phyloP scores from a whole-genome alignment of 169 alveolate species.

The Eimeria acervulina region DNA sequence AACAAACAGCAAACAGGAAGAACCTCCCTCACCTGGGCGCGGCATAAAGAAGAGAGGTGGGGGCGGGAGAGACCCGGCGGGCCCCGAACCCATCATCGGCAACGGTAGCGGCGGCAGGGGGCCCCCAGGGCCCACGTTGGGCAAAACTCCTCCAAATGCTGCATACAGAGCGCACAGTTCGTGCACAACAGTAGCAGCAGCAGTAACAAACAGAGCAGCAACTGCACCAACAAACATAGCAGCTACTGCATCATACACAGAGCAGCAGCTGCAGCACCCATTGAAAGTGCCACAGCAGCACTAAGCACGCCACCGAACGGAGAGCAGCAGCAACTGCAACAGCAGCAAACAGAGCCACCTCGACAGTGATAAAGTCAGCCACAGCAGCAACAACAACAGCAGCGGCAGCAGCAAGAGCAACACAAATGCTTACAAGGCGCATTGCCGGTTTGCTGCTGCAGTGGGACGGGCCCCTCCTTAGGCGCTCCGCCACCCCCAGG shows the following conservation, averaged over 20 bases:
- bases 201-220: no score
- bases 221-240: no score
- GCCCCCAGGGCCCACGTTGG: constrained; percentile 53
- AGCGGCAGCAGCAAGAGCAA: constrained; percentile 5
- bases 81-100: constrained; percentile 31
- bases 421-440: not conserved
- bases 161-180: not conserved
- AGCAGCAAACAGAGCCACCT: no score
- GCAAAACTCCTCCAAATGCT: not conserved
- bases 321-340: no score
- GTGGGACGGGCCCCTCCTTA: not conserved
- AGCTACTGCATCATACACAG: no score
- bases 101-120: constrained; percentile 37
- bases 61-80: constrained; percentile 15
- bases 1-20: no score
- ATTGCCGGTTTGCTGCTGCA: not conserved
- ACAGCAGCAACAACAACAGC: constrained; percentile 12
- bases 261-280: no score
- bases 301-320: no score
- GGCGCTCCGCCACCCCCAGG: not conserved
- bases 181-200: not conserved
- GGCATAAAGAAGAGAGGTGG: constrained; percentile 45
- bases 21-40: not conserved
- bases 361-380: no score
- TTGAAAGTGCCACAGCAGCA: no score